Percentiles rank a stretch among this genome's conserved stretches.
These are phyloP conservation scores for Dendrobium chrysotoxum DNA, from an alignment of 106 monocot genomes.

Conservation along the genomic window DNA sequence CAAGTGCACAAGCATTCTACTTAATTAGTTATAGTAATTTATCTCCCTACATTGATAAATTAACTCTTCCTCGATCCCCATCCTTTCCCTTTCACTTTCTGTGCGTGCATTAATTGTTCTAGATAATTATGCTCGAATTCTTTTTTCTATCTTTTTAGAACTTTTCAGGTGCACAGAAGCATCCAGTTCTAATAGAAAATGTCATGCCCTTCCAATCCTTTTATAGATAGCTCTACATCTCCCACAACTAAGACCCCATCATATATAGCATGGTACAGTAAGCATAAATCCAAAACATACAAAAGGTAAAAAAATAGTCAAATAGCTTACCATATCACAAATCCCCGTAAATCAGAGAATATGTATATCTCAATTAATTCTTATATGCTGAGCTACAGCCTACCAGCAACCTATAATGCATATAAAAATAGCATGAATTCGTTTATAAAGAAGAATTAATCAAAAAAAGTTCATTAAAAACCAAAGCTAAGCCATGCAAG, in stretches of 20 bases:
- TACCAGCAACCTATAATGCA: neutral
- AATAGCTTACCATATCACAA: constrained; percentile 6
- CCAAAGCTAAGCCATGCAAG: neutral
- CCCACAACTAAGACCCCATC: neutral
- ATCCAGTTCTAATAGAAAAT: neutral
- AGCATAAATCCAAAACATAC: constrained; percentile 6
- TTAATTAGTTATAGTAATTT: neutral
- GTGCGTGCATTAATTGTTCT: neutral
- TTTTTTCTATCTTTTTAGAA: neutral
- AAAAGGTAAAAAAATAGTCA: constrained; percentile 2
- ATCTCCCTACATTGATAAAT: neutral
- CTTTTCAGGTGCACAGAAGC: constrained; percentile 1
- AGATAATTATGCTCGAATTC: constrained; percentile 1
- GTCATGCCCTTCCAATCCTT: neutral
- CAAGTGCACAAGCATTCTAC: neutral
- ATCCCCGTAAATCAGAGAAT: constrained; percentile 5
- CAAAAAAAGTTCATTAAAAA: neutral
- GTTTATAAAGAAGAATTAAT: neutral
- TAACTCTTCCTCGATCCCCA: neutral
- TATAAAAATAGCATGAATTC: neutral
- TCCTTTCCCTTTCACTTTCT: constrained; percentile 3
- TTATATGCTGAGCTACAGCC: neutral
- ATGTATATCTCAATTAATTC: constrained; percentile 5
- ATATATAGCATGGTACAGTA: neutral
- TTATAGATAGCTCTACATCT: neutral